phyloP scores from a whole-genome alignment of 148 eudicot genomes.

The Drosera capensis region DNA sequence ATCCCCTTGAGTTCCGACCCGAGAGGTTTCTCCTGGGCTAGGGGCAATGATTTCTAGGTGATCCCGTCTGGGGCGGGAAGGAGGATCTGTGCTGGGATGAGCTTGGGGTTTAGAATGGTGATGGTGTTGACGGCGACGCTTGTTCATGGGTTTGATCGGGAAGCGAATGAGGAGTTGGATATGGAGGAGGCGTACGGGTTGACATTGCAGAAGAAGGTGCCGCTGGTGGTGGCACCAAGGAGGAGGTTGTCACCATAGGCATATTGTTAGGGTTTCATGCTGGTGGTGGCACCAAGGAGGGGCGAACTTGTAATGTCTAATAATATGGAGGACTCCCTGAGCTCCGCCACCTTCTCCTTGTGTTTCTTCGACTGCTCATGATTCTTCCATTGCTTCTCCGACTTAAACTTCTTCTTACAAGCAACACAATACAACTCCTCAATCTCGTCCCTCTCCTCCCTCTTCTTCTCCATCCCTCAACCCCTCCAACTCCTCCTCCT shows the following conservation, averaged over 20 bases:
- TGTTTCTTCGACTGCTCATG: slow-evolving; percentile 96
- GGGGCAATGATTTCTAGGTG: slow-evolving; percentile 72
- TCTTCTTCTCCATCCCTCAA: slow-evolving; percentile 21
- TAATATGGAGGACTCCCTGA: slow-evolving; percentile 66
- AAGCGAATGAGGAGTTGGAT: slow-evolving; percentile 6
- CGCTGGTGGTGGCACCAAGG: slow-evolving; percentile 55
- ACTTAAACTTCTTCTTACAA: slow-evolving; percentile 92
- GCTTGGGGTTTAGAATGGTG: slow-evolving; percentile 11
- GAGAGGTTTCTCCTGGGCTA: slow-evolving; percentile 45
- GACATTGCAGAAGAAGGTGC: slow-evolving; percentile 6
- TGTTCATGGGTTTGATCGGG: slow-evolving; percentile 55
- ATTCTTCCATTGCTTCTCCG: slow-evolving; percentile 95
- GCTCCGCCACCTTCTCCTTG: slow-evolving; percentile 80
- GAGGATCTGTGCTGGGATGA: slow-evolving; percentile 83
- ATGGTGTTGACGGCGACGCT: slow-evolving; percentile 7
- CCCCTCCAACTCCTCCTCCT: slow-evolving; percentile 33
- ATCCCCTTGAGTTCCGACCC: slow-evolving; percentile 20
- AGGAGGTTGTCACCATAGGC: too few species aligned
- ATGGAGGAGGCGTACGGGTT: neutral
- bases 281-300: too few species aligned
- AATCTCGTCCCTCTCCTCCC: slow-evolving; percentile 32
- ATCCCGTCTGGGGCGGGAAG: slow-evolving; percentile 96
- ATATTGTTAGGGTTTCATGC: too few species aligned
- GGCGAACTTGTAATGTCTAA: too few species aligned
- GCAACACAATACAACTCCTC: slow-evolving; percentile 78